phyloP scores from a whole-genome alignment of 768 basidiomycete genomes.

The Boletus rubropictus region DNA sequence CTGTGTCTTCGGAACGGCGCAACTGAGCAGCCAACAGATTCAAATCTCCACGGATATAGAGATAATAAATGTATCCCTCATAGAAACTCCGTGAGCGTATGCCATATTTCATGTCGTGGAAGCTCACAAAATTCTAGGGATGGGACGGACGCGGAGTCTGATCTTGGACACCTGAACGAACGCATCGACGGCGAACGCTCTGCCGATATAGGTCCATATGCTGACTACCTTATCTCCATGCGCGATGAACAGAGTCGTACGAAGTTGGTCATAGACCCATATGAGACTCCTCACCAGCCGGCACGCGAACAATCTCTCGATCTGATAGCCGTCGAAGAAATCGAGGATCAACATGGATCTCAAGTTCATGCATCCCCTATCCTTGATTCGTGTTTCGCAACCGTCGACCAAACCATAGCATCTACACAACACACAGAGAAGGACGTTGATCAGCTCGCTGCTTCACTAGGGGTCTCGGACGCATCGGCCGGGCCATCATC shows the following conservation, averaged over 20 bases:
- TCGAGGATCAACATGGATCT: background rate
- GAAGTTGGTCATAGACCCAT: background rate
- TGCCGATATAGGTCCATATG: background rate
- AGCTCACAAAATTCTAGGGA: slow-evolving; percentile 4
- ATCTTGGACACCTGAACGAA: background rate
- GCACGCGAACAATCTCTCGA: background rate
- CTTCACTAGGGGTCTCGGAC: background rate
- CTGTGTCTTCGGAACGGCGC: background rate
- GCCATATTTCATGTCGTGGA: background rate
- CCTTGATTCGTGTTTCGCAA: background rate
- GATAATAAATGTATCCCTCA: background rate
- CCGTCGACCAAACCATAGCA: background rate
- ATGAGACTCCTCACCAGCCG: background rate
- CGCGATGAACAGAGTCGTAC: background rate
- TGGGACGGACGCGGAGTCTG: background rate
- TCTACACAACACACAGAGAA: background rate
- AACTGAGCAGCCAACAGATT: background rate
- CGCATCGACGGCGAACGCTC: background rate
- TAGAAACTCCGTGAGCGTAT: slow-evolving; percentile 1
- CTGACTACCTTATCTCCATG: background rate
- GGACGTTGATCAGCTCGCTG: background rate
- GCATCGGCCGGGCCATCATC: background rate
- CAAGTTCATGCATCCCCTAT: background rate
- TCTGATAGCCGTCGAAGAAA: background rate
- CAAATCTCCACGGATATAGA: background rate